These are phyloP conservation scores for Spinacia oleracea DNA, from an alignment of 179 eudicot genomes.

Conservation along the genomic window DNA sequence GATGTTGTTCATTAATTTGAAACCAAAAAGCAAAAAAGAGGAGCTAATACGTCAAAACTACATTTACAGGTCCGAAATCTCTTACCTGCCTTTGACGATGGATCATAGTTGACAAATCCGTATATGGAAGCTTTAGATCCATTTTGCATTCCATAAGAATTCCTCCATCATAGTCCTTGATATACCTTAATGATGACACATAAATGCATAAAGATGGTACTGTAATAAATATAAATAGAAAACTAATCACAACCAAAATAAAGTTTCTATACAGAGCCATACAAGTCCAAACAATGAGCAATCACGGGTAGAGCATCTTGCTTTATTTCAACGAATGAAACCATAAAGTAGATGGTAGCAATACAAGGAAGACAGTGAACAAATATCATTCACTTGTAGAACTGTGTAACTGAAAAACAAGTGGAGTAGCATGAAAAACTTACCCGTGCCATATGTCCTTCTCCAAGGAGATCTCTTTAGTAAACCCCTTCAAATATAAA, in stretches of 20 bases:
- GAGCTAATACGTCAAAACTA: not conserved
- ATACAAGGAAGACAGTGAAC: not conserved
- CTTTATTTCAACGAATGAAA: not conserved
- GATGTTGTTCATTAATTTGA: not conserved
- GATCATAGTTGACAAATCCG: conserved; percentile 91
- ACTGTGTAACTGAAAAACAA: not conserved
- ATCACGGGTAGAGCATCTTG: not conserved
- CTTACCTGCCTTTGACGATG: conserved; percentile 88
- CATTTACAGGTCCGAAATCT: not conserved
- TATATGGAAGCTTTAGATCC: conserved; percentile 98
- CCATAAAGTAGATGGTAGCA: not conserved
- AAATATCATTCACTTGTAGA: not conserved
- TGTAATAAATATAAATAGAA: not conserved
- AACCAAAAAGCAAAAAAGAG: conserved; percentile 11
- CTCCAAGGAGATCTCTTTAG: conserved; percentile 91
- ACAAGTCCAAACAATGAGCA: not conserved
- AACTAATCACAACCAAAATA: too few relatives aligned
- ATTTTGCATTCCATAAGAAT: conserved; percentile 97
- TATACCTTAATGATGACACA: conserved; percentile 51
- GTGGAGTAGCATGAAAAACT: conserved; percentile 28
- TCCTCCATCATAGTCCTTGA: conserved; percentile 98
- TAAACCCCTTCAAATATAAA: conserved; percentile 70
- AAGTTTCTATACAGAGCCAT: not conserved
- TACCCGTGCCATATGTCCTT: conserved; percentile 98
- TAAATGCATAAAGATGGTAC: not conserved